phyloP scores from a whole-genome alignment of 805 yeast genomes.

The Cyberlindnera maritima region DNA sequence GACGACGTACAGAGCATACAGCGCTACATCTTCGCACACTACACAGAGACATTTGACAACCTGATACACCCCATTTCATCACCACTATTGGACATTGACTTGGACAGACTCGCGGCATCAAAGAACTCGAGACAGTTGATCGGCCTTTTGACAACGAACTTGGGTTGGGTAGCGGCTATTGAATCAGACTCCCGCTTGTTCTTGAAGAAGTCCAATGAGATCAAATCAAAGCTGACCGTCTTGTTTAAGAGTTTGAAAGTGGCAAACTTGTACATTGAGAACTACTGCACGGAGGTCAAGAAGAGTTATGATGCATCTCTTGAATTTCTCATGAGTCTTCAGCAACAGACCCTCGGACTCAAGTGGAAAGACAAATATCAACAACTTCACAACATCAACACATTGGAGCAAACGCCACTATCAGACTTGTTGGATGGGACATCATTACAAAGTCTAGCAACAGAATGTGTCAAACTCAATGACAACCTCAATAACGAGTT shows the following conservation, averaged over 20 bases:
- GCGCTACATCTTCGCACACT: slow-evolving; percentile 15
- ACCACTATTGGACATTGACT: slow-evolving; percentile 32
- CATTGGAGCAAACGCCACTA: slow-evolving; percentile 10
- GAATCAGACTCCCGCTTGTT: slow-evolving; percentile 38
- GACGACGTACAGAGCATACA: slow-evolving; percentile 22
- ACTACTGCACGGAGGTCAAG: slow-evolving; percentile 48
- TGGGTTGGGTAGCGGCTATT: slow-evolving; percentile 52
- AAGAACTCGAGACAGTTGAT: slow-evolving; percentile 24
- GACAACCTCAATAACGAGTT: slow-evolving; percentile 21
- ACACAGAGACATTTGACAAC: slow-evolving; percentile 13
- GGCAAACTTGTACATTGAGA: slow-evolving; percentile 47
- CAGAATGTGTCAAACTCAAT: slow-evolving; percentile 25
- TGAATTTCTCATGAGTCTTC: slow-evolving; percentile 37
- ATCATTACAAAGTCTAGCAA: slow-evolving; percentile 28
- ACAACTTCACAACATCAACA: slow-evolving; percentile 9
- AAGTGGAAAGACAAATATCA: slow-evolving; percentile 20
- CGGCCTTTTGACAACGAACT: slow-evolving; percentile 40
- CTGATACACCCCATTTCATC: slow-evolving; percentile 36
- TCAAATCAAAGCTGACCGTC: slow-evolving; percentile 35
- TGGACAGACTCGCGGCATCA: slow-evolving; percentile 15
- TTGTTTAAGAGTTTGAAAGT: slow-evolving; percentile 46
- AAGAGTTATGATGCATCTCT: slow-evolving; percentile 39
- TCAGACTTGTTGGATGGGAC: slow-evolving; percentile 14
- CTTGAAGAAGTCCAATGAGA: slow-evolving; percentile 30
- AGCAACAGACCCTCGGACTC: slow-evolving; percentile 37